Percentiles rank a stretch among this genome's conserved stretches.
Conservation (phyloP, 768 basidiomycete species). For the Polyporus arcularius region DNA sequence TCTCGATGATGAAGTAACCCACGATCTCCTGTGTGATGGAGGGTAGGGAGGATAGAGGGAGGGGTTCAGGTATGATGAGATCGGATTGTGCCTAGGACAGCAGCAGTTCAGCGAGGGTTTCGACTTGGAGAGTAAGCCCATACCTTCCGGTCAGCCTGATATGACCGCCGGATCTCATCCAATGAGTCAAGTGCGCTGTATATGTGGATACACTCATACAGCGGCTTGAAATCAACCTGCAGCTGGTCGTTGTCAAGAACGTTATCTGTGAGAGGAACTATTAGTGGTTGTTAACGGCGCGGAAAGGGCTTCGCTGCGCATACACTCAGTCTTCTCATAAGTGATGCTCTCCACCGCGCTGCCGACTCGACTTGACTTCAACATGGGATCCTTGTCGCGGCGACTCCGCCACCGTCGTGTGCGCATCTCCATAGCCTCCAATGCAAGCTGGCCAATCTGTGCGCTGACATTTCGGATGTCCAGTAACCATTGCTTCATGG, state of each 20-base stretch:
- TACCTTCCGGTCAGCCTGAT: constrained; percentile 97
- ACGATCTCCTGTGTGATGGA: constrained; percentile 90
- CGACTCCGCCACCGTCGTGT: constrained; percentile 80
- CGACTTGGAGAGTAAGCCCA: constrained; percentile 2
- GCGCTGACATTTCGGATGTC: constrained; percentile 90
- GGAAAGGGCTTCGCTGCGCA: constrained; percentile 32
- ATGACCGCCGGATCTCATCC: constrained; percentile 85
- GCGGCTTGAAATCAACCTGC: constrained; percentile 88
- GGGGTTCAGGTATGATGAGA: constrained; percentile 80
- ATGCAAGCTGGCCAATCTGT: constrained; percentile 81
- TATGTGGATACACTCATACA: constrained; percentile 97
- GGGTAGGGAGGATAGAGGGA: constrained; percentile 66
- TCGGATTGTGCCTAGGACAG: constrained; percentile 86
- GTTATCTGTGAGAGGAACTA: constrained; percentile 55
- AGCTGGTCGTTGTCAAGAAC: constrained; percentile 90
- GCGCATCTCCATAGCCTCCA: constrained; percentile 87
- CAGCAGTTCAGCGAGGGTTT: neutral
- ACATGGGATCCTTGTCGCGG: constrained; percentile 81
- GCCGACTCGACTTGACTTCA: constrained; percentile 77
- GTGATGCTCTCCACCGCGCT: constrained; percentile 91
- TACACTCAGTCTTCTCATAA: constrained; percentile 93
- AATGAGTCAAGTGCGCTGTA: constrained; percentile 90
- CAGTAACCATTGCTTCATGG: constrained; percentile 95
- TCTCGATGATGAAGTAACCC: constrained; percentile 97
- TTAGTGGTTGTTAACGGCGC: neutral